Evolutionary conservation across 2,329 filamentous ascomycete species (phyloP).

Genomic region (Cytospora paraplurivora): DNA sequence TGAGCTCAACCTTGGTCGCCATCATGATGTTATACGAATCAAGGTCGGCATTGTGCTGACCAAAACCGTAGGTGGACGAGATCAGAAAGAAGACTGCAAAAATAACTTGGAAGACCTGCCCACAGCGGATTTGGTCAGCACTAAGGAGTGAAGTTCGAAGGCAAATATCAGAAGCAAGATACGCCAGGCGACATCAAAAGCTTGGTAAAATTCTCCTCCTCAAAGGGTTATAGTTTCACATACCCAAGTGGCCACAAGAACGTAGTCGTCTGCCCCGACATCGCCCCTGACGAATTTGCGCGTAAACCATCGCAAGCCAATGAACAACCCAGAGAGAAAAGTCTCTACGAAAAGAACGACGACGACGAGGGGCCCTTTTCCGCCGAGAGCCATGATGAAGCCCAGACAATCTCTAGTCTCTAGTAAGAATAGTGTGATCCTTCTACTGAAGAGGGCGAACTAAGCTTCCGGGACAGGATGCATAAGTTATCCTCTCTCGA

Average conservation of each 20-base stretch:
- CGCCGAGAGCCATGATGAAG: constrained; percentile 14
- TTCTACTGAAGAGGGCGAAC: not conserved
- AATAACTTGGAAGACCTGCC: not conserved
- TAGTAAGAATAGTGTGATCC: not conserved
- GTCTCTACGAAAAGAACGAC: not conserved
- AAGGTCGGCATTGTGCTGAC: constrained; percentile 17
- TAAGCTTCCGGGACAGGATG: not conserved
- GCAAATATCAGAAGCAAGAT: not conserved
- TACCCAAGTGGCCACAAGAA: constrained; percentile 12
- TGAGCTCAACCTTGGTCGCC: constrained; percentile 14
- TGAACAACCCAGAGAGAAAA: constrained; percentile 5
- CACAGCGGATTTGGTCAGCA: not conserved
- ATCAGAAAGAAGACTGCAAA: constrained; percentile 8
- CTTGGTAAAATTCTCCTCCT: not conserved
- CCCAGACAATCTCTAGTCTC: not conserved
- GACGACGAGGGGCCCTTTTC: constrained; percentile 7
- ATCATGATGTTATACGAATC: not conserved
- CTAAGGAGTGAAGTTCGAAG: not conserved
- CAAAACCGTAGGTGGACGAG: constrained; percentile 13
- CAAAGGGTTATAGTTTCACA: not conserved
- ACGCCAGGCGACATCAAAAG: not conserved
- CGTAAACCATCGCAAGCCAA: constrained; percentile 13
- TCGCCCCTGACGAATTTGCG: constrained; percentile 11
- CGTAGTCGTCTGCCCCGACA: constrained; percentile 8
- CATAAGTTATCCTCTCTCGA: not conserved